These are phyloP conservation scores for Onygenales sp. DNA, from an alignment of 2,329 filamentous ascomycete genomes.

Conservation along the genomic window DNA sequence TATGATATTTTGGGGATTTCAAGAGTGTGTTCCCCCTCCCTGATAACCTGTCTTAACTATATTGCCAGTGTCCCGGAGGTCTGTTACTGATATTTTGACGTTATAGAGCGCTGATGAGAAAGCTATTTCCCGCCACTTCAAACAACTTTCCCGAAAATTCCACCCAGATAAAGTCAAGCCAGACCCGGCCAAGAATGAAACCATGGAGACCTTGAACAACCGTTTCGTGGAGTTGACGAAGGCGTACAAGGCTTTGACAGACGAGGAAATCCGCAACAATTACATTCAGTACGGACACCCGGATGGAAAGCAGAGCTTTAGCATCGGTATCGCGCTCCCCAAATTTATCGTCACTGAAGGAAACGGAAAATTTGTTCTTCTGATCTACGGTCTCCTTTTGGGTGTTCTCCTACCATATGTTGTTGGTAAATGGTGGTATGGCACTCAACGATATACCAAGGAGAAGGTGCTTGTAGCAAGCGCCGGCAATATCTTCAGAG, in stretches of 20 bases:
- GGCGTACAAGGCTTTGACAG: conserved; percentile 94
- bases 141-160: conserved; percentile 70
- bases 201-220: conserved; percentile 71
- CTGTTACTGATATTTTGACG: conserved; percentile 3
- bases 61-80: neutral
- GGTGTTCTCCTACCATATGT: conserved; percentile 86
- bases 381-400: conserved; percentile 79
- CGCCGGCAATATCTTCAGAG: conserved; percentile 87
- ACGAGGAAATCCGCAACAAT: conserved; percentile 95
- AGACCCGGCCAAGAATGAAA: conserved; percentile 81
- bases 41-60: neutral
- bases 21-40: conserved; percentile 47
- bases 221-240: conserved; percentile 93
- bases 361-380: conserved; percentile 87
- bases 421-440: conserved; percentile 98
- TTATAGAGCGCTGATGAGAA: conserved; percentile 71
- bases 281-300: conserved; percentile 93
- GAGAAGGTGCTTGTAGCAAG: conserved; percentile 89
- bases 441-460: conserved; percentile 83
- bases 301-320: conserved; percentile 96
- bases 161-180: conserved; percentile 90
- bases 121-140: conserved; percentile 86
- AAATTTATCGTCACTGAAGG: conserved; percentile 88
- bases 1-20: conserved; percentile 87
- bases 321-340: conserved; percentile 92